Base-by-base conservation (phyloP, 1,284 basidiomycete genomes). In the Malassezia pachydermatis region DNA sequence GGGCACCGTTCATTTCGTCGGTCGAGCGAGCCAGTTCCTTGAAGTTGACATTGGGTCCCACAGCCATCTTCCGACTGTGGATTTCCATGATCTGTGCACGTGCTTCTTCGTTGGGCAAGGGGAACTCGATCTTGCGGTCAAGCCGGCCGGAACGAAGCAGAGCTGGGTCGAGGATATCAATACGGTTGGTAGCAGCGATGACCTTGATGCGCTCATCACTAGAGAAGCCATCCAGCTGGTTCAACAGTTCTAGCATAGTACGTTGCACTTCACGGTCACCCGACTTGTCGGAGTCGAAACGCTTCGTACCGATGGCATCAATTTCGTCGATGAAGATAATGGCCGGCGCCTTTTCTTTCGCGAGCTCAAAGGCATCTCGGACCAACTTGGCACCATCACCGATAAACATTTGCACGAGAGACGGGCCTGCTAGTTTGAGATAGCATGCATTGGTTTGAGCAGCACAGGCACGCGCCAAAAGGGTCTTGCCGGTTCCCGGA, bases 251-350 rank as follows among this genome's bases (percentile, higher is more conserved):
- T 72, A 98, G 78, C 94, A 99, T 98, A 35, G 94, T 99, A 51
- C 94, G 81, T 73, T 99, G 94, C 60, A 98, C 95, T 76, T 99
- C 94, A 56, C 92, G 83, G 75, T 99, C 92, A 58, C 94, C 94
- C 37, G 88, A 88, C 23, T 90, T 95, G 55, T 90, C 92, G 30
- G 88, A 92, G 63, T 98, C 94, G 73, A 98, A 94, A 78, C 92
- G 84, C 76, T 99, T 99, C 4, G 92, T 98, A 67, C 94, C 94
- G 66, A 99, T 82, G 25, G 94, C 94, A 69, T 99, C 94, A 55
- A 99, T 87, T 73, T 99, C 94, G 72, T 99, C 94, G 72, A 99
- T 98, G 74, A 99, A 99, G 30, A 99, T 88, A 58, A 99, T 98
- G 45, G 89, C 92, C 4, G 94, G 92, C 10, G 90, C 87, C 67